Conservation (phyloP, 192 early-diverging fungal genomes). For the Backusella mclennaniae region DNA sequence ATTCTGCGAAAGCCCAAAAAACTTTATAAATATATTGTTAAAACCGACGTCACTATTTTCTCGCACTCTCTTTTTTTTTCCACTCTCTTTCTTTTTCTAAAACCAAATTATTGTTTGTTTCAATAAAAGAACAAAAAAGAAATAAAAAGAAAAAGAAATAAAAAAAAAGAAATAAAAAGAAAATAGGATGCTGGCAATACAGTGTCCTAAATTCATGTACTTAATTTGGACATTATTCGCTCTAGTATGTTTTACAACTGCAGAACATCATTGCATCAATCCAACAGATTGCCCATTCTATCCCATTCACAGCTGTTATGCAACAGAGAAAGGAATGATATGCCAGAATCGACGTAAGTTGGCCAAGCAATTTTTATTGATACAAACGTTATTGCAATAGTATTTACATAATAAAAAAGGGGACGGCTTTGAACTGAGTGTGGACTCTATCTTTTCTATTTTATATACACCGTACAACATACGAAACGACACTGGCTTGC, state of each 20-base stretch:
- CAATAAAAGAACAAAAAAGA: neutral
- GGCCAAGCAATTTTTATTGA: neutral
- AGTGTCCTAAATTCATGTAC: conserved; percentile 11
- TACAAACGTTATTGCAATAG: neutral
- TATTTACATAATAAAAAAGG: neutral
- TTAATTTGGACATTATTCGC: conserved; percentile 4
- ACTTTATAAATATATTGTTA: neutral
- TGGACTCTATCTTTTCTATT: conserved; percentile 18
- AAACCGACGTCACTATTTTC: neutral
- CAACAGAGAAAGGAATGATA: conserved; percentile 22
- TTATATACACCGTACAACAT: conserved; percentile 14
- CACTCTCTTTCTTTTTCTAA: neutral
- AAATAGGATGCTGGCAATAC: neutral
- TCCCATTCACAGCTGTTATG: conserved; percentile 34
- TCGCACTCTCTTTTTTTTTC: neutral
- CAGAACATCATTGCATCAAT: conserved; percentile 27
- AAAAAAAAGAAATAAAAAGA: neutral
- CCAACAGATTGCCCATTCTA: conserved; percentile 32
- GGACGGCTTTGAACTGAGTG: conserved; percentile 27
- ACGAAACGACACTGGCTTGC: conserved; percentile 27
- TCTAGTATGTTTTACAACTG: neutral
- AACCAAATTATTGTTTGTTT: neutral
- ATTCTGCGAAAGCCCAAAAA: neutral
- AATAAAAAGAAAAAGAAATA: neutral
- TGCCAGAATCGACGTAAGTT: conserved; percentile 27